Evolutionary conservation across 164 flowering plant species (phyloP).

Genomic region (Aristolochia fimbriata): DNA sequence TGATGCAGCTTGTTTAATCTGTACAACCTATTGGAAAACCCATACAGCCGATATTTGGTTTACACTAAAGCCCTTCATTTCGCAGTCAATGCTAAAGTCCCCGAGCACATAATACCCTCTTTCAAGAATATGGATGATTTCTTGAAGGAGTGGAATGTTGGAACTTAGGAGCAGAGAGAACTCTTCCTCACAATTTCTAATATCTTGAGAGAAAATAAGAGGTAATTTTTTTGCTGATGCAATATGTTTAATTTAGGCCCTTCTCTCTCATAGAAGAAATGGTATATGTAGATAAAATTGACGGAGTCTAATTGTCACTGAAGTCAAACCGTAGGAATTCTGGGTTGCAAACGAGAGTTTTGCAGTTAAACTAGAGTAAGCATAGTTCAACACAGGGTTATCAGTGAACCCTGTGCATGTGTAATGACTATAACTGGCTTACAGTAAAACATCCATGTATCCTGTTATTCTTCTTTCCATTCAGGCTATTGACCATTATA

Average conservation of each 20-base stretch:
- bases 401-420: too few species aligned
- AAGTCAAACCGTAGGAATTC: too few species aligned
- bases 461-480: too few species aligned
- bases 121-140: conserved; percentile 76
- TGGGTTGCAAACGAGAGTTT: too few species aligned
- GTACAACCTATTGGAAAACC: conserved; percentile 74
- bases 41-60: conserved; percentile 67
- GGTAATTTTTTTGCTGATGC: conserved; percentile 37
- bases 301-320: too few species aligned
- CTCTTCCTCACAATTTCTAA: conserved; percentile 71
- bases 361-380: too few species aligned
- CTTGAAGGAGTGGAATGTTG: conserved; percentile 86
- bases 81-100: conserved; percentile 69
- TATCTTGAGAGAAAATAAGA: conserved; percentile 59
- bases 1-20: conserved; percentile 77
- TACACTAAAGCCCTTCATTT: conserved; percentile 73
- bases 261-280: not conserved
- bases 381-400: too few species aligned
- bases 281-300: too few species aligned
- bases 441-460: too few species aligned
- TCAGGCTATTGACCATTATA: too few species aligned
- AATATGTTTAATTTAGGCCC: not conserved
- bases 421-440: too few species aligned
- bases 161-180: conserved; percentile 57
- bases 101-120: conserved; percentile 68